Evolutionary conservation across 2,329 filamentous ascomycete genomes (phyloP).

Genomic region (Aspergillus bombycis): DNA sequence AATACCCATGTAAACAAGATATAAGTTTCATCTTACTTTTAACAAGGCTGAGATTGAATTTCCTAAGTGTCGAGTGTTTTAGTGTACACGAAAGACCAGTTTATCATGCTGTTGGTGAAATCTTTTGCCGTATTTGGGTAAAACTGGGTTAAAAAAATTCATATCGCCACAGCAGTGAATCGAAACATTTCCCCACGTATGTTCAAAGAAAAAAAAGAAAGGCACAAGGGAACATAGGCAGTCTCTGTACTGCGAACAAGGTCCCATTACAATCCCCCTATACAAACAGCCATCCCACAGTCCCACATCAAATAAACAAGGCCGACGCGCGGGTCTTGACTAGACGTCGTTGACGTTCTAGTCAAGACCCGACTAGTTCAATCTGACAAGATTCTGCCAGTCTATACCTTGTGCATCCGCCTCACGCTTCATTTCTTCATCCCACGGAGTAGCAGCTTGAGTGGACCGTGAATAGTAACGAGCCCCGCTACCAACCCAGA

Average conservation of each 20-base stretch:
- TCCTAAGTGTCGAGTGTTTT: not conserved
- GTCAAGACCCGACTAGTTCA: slow-evolving; percentile 1
- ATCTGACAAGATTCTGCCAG: slow-evolving; percentile 10
- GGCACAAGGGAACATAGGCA: not conserved
- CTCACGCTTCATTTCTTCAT: slow-evolving; percentile 4
- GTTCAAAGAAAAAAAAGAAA: not conserved
- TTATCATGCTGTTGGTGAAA: not conserved
- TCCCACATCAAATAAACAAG: not conserved
- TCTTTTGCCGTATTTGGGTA: not conserved
- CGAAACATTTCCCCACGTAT: not conserved
- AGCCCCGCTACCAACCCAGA: slow-evolving; percentile 36
- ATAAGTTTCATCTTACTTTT: not conserved
- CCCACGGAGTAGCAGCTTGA: slow-evolving; percentile 7
- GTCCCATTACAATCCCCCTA: not conserved
- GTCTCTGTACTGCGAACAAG: not conserved
- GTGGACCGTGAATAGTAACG: not conserved
- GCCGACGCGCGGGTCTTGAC: not conserved
- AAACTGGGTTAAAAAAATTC: not conserved
- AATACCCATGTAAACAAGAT: not conserved
- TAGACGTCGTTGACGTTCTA: not conserved
- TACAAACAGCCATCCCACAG: not conserved
- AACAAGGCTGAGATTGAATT: not conserved
- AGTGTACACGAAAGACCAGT: not conserved
- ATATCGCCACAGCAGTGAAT: not conserved
- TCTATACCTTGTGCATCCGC: slow-evolving; percentile 4